These are phyloP conservation scores for Raddia distichophylla DNA, from an alignment of 176 grass and related monocot species.

Conservation along the genomic window DNA sequence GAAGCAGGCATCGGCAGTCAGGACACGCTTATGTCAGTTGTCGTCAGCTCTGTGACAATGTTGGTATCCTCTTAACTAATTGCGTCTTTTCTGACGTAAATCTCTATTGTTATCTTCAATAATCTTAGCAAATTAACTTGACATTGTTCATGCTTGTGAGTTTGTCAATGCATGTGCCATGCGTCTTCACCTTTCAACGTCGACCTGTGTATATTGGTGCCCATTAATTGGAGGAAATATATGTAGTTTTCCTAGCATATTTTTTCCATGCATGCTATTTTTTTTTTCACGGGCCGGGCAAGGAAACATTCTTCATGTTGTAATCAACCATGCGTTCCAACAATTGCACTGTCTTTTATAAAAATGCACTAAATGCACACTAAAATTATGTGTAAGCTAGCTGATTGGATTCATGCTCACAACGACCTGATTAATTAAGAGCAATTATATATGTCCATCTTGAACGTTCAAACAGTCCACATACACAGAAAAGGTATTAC, in stretches of 20 bases:
- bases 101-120: constrained; percentile 11
- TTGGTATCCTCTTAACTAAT: constrained; percentile 36
- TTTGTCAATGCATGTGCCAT: background rate
- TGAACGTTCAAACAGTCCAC: background rate
- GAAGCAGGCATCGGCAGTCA: no score
- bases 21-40: no score
- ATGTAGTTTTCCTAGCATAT: background rate
- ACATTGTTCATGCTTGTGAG: constrained; percentile 3
- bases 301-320: background rate
- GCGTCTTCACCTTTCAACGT: background rate
- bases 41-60: constrained; percentile 36
- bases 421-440: background rate
- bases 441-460: background rate
- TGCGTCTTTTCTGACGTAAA: background rate
- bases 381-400: background rate
- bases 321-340: no score
- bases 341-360: no score
- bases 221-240: background rate
- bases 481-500: background rate
- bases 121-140: constrained; percentile 4
- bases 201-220: background rate
- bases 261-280: background rate
- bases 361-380: background rate
- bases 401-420: background rate
- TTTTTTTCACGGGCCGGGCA: background rate